phyloP scores from a whole-genome alignment of 306 rosid genomes.

The Glycine tomentella region DNA sequence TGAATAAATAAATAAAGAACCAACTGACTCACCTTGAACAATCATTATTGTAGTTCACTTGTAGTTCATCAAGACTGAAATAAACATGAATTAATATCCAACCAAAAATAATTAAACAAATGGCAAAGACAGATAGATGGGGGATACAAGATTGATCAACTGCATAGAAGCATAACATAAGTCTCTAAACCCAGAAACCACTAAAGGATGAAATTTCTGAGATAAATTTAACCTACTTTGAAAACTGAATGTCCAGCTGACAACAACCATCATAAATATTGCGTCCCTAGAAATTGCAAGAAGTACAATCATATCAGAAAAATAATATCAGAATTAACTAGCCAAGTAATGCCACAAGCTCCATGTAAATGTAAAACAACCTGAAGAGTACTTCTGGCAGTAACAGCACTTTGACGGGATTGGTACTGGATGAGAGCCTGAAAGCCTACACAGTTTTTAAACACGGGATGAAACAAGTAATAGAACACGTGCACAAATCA shows the following conservation, averaged over 20 bases:
- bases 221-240: constrained; percentile 74
- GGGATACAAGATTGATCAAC: constrained; percentile 24
- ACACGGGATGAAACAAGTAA: constrained; percentile 48
- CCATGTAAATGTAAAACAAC: constrained; percentile 53
- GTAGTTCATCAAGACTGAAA: constrained; percentile 97
- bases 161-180: constrained; percentile 12
- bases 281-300: constrained; percentile 73
- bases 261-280: constrained; percentile 99
- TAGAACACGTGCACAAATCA: constrained; percentile 35
- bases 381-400: constrained; percentile 92
- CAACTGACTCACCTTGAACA: constrained; percentile 84
- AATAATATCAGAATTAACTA: constrained; percentile 40
- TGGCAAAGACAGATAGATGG: constrained; percentile 9
- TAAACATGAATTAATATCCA: constrained; percentile 40
- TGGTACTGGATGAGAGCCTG: constrained; percentile 98
- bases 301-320: constrained; percentile 42
- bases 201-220: constrained; percentile 18
- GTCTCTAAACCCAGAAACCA: constrained; percentile 29
- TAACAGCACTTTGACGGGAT: constrained; percentile 79
- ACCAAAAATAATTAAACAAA: neutral
- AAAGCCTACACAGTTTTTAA: constrained; percentile 72
- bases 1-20: constrained; percentile 12
- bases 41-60: constrained; percentile 96
- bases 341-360: constrained; percentile 14
- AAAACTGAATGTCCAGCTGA: constrained; percentile 96